Evolutionary conservation across 345 rosid species (phyloP).

Genomic region (Microthlaspi erraticum): DNA sequence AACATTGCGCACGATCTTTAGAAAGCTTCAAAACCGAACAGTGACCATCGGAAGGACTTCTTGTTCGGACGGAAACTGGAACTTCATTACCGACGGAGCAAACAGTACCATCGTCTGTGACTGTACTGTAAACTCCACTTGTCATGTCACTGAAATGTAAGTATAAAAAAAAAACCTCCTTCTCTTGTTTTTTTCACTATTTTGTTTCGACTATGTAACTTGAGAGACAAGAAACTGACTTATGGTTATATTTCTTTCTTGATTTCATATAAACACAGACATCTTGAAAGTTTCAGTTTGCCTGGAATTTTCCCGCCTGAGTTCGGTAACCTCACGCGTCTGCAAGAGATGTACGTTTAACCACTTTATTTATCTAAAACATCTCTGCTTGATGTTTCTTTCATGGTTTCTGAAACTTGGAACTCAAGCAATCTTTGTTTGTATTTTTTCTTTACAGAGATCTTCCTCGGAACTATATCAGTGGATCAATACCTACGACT

Average conservation of each 20-base stretch:
- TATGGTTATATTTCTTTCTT: neutral
- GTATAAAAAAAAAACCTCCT: neutral
- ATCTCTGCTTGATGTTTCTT: neutral
- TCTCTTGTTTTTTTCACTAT: neutral
- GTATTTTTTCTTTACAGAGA: slow-evolving; percentile 53
- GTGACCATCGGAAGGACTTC: slow-evolving; percentile 48
- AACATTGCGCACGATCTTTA: slow-evolving; percentile 53
- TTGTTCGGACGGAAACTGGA: slow-evolving; percentile 56
- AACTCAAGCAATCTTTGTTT: slow-evolving; percentile 15
- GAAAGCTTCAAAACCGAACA: slow-evolving; percentile 45
- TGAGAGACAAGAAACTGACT: neutral
- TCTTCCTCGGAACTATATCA: slow-evolving; percentile 69
- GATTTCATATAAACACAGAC: slow-evolving; percentile 44
- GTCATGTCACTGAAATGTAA: slow-evolving; percentile 72
- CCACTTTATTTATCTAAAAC: neutral
- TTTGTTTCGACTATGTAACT: neutral
- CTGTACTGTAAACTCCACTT: slow-evolving; percentile 49
- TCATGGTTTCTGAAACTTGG: slow-evolving; percentile 17
- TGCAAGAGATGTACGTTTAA: slow-evolving; percentile 63
- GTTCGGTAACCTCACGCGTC: slow-evolving; percentile 60
- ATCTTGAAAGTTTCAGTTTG: slow-evolving; percentile 59
- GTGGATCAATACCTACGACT: slow-evolving; percentile 68
- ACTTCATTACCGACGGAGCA: neutral
- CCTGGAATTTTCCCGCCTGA: slow-evolving; percentile 72
- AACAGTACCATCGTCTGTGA: slow-evolving; percentile 55